phyloP scores from a whole-genome alignment of 2,329 filamentous ascomycete genomes.

The Cladobotryum protrusum region DNA sequence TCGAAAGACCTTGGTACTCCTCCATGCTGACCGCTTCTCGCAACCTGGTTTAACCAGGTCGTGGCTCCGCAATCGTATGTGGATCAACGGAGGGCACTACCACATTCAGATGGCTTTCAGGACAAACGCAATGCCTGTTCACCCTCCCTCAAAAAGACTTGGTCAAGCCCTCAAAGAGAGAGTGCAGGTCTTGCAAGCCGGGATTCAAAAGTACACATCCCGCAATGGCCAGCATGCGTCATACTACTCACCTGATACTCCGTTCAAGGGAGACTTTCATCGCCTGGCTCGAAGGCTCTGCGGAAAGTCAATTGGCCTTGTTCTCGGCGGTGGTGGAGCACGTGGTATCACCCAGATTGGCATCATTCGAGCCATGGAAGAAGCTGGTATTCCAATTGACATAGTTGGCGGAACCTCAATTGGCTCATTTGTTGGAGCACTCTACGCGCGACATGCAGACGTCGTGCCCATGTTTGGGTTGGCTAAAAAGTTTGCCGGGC shows the following conservation, averaged over 20 bases:
- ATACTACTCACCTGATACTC: conserved; percentile 83
- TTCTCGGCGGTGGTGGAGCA: conserved; percentile 89
- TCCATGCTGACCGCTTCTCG: conserved; percentile 86
- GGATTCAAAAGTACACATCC: conserved; percentile 97
- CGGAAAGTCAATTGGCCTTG: conserved; percentile 89
- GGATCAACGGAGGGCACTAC: conserved; percentile 97
- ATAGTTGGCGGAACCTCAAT: conserved; percentile 95
- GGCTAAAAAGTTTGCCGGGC: conserved; percentile 92
- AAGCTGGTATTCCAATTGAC: conserved; percentile 93
- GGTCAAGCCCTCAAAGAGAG: conserved; percentile 84
- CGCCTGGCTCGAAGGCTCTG: conserved; percentile 82
- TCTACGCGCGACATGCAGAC: conserved; percentile 94
- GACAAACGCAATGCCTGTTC: conserved; percentile 66
- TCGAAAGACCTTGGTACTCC: conserved; percentile 80
- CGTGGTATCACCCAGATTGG: conserved; percentile 89
- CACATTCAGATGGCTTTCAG: conserved; percentile 95
- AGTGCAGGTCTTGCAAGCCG: conserved; percentile 90
- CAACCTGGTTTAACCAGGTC: conserved; percentile 75
- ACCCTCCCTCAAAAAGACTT: conserved; percentile 68
- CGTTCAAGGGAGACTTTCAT: conserved; percentile 96
- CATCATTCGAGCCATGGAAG: conserved; percentile 89
- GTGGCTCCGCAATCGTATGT: conserved; percentile 88
- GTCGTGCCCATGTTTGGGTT: conserved; percentile 95
- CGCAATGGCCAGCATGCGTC: conserved; percentile 83
- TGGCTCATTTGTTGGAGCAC: conserved; percentile 85